Evolutionary conservation across 2,329 filamentous ascomycete genomes (phyloP).

Genomic region (Graphilbum fragrans): DNA sequence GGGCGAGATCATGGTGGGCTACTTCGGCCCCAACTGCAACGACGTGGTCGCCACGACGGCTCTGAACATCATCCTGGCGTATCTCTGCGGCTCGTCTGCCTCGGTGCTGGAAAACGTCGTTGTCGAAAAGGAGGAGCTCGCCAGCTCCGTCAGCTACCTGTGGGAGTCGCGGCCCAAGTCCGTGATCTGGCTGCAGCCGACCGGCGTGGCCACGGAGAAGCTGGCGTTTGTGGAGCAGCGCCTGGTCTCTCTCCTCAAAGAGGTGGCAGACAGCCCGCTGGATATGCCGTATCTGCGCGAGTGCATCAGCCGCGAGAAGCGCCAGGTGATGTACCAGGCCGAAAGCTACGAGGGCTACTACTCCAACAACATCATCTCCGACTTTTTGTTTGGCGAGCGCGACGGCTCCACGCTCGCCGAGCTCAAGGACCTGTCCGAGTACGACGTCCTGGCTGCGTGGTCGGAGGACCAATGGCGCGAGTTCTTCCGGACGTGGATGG

Average conservation of each 20-base stretch:
- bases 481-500: constrained; percentile 74
- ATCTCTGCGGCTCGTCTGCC: constrained; percentile 86
- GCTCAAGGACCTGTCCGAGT: constrained; percentile 43
- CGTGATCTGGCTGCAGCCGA: constrained; percentile 76
- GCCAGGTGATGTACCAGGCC: constrained; percentile 71
- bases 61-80: constrained; percentile 68
- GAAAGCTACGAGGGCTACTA: constrained; percentile 76
- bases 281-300: constrained; percentile 87
- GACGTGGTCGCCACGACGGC: constrained; percentile 59
- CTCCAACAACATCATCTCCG: constrained; percentile 74
- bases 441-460: constrained; percentile 66
- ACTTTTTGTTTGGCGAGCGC: constrained; percentile 80
- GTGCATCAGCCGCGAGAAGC: constrained; percentile 69
- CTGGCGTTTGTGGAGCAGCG: constrained; percentile 74
- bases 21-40: constrained; percentile 74
- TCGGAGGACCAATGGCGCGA: constrained; percentile 70
- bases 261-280: constrained; percentile 67
- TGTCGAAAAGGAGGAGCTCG: constrained; percentile 86
- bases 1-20: constrained; percentile 76
- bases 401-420: constrained; percentile 66
- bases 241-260: constrained; percentile 70
- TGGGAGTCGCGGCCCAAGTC: constrained; percentile 70
- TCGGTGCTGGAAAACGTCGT: constrained; percentile 84
- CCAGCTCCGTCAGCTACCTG: constrained; percentile 71
- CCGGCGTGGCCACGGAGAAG: constrained; percentile 77